Conservation (phyloP, 1,139 yeast species). For the Yamadazyma dendronema region DNA sequence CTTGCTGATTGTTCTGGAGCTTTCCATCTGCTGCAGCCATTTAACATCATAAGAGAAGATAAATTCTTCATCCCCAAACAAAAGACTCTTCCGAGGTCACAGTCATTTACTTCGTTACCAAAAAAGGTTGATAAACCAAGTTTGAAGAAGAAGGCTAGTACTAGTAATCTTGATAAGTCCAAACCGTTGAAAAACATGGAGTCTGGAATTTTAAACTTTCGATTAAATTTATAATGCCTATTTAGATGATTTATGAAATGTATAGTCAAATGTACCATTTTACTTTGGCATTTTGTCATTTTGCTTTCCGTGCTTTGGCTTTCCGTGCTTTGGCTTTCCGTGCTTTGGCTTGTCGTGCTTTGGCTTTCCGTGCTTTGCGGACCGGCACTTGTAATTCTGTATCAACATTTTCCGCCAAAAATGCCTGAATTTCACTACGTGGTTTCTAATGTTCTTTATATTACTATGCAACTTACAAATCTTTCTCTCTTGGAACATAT, state of each 20-base stretch:
- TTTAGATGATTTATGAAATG: no score
- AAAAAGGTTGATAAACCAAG: constrained; percentile 5
- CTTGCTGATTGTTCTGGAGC: constrained; percentile 29
- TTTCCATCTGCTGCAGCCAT: constrained; percentile 18
- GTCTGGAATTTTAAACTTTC: constrained; percentile 38
- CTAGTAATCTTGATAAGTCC: constrained; percentile 1
- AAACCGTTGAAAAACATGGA: constrained; percentile 28
- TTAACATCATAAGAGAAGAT: constrained; percentile 8
- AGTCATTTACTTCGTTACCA: not conserved
- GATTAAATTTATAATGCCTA: constrained; percentile 22
- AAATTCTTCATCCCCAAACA: not conserved
- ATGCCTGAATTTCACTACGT: no score
- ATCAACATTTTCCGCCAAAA: no score
- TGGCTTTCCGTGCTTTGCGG: no score
- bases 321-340: no score
- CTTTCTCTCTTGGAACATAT: constrained; percentile 47
- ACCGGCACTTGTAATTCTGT: no score
- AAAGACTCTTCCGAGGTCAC: not conserved
- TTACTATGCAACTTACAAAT: constrained; percentile 39
- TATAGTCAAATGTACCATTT: no score
- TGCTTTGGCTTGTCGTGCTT: no score
- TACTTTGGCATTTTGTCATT: not conserved
- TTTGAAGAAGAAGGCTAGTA: constrained; percentile 3
- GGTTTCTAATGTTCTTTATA: no score
- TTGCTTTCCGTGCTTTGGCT: not conserved